Conservation (phyloP, 148 eudicot species). For the Rhododendron molle region DNA sequence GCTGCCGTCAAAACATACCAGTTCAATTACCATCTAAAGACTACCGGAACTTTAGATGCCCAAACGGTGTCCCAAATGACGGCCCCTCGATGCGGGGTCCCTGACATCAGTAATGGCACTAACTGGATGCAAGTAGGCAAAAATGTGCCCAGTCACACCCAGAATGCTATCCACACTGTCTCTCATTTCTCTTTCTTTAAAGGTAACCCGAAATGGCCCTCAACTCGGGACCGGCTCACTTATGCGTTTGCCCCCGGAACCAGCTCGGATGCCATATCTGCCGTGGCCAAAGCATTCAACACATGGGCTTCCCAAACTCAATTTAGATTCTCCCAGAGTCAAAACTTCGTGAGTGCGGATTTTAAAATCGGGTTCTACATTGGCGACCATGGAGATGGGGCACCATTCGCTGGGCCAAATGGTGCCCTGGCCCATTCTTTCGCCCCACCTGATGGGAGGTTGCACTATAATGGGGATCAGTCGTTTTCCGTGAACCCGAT, state of each 20-base stretch:
- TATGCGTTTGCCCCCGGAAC: conserved; percentile 6
- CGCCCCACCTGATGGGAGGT: conserved; percentile 21
- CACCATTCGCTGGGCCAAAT: conserved; percentile 16
- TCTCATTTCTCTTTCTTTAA: conserved; percentile 16
- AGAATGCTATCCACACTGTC: conserved; percentile 1
- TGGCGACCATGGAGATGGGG: conserved; percentile 23
- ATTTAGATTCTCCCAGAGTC: conserved; percentile 11
- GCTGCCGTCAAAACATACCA: too few species aligned
- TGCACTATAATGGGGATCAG: conserved; percentile 19
- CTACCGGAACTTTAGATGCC: neutral
- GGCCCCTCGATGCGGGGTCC: conserved; percentile 23
- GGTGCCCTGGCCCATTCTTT: conserved; percentile 23
- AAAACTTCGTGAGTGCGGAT: neutral
- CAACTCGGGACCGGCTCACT: neutral
- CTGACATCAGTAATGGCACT: conserved; percentile 10
- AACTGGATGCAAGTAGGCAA: conserved; percentile 6
- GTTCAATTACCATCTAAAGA: too few species aligned
- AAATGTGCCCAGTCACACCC: neutral
- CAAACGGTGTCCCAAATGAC: conserved; percentile 19
- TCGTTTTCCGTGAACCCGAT: neutral
- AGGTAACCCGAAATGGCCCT: conserved; percentile 8
- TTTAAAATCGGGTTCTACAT: conserved; percentile 8
- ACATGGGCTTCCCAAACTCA: conserved; percentile 18
- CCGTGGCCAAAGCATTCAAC: conserved; percentile 3
- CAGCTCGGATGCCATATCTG: neutral